phyloP scores from a whole-genome alignment of 208 protist species.

The Crithidia sp. region DNA sequence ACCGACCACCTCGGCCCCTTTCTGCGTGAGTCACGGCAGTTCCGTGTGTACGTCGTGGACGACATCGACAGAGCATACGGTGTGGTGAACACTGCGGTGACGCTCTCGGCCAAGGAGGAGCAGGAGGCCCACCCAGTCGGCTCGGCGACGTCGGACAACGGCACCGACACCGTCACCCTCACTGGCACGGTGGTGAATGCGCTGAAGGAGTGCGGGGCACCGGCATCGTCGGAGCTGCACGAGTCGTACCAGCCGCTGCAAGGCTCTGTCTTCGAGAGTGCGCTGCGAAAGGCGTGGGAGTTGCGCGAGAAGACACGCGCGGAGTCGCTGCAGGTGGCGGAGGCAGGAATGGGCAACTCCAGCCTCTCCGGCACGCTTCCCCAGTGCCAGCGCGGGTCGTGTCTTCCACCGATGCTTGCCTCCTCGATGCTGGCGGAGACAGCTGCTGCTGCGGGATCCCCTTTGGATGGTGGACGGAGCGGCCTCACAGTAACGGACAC shows the following conservation, averaged over 20 bases:
- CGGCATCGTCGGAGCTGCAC: slow-evolving; percentile 1
- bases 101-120: slow-evolving; percentile 6
- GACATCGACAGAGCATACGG: slow-evolving; percentile 4
- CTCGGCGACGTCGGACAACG: slow-evolving; percentile 2
- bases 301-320: neutral
- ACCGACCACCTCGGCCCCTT: slow-evolving; percentile 4
- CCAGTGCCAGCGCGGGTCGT: neutral
- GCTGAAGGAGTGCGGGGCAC: slow-evolving; percentile 1
- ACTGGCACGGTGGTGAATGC: slow-evolving; percentile 11
- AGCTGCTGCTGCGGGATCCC: neutral
- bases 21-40: slow-evolving; percentile 8
- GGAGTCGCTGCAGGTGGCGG: neutral
- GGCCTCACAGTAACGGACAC: neutral
- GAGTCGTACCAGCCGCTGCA: slow-evolving; percentile 19
- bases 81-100: slow-evolving; percentile 16
- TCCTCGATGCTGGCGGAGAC: neutral
- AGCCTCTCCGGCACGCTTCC: neutral
- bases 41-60: slow-evolving; percentile 8
- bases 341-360: neutral
- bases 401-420: neutral
- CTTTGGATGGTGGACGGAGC: neutral
- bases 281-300: slow-evolving; percentile 17
- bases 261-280: slow-evolving; percentile 2
- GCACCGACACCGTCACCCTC: slow-evolving; percentile 2
- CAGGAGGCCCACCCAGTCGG: neutral